Conservation (phyloP, 2,329 filamentous ascomycete species). For the Phialocephala sp. region DNA sequence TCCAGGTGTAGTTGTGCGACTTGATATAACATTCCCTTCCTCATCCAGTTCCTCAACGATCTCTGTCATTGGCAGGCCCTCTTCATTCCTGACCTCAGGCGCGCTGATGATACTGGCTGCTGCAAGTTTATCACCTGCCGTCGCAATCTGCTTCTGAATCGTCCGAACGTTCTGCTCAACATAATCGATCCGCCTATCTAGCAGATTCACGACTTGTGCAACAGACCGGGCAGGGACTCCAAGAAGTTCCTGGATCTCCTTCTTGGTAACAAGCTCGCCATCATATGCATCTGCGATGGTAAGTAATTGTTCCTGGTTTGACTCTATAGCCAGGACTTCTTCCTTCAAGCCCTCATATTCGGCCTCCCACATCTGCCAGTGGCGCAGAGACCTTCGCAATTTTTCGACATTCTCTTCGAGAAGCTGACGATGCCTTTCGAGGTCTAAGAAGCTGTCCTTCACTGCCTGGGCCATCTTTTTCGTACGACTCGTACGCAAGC, state of each 20-base stretch:
- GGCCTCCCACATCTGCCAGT: conserved; percentile 90
- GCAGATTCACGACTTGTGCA: conserved; percentile 68
- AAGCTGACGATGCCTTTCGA: conserved; percentile 76
- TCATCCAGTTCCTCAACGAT: conserved; percentile 94
- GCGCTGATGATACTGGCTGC: conserved; percentile 64
- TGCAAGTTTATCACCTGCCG: conserved; percentile 72
- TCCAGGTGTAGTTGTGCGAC: conserved; percentile 69
- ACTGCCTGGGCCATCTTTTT: conserved; percentile 37
- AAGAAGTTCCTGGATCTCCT: conserved; percentile 58
- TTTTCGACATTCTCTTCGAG: conserved; percentile 79
- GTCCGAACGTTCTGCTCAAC: conserved; percentile 80
- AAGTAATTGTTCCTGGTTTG: conserved; percentile 52
- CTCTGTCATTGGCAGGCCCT: conserved; percentile 80
- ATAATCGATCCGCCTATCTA: conserved; percentile 84
- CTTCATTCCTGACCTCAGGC: conserved; percentile 67
- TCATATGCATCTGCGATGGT: conserved; percentile 58
- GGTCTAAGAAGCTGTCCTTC: conserved; percentile 58
- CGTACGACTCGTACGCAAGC: not conserved
- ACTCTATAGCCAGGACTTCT: conserved; percentile 63
- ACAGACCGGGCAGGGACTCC: conserved; percentile 52
- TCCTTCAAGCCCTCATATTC: conserved; percentile 92
- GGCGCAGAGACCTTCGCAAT: conserved; percentile 75
- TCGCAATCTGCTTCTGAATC: conserved; percentile 70
- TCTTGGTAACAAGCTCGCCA: conserved; percentile 66
- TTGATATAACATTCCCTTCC: conserved; percentile 80